Evolutionary conservation across 768 basidiomycete species (phyloP).

Genomic region (Sporobolomyces phaffii): DNA sequence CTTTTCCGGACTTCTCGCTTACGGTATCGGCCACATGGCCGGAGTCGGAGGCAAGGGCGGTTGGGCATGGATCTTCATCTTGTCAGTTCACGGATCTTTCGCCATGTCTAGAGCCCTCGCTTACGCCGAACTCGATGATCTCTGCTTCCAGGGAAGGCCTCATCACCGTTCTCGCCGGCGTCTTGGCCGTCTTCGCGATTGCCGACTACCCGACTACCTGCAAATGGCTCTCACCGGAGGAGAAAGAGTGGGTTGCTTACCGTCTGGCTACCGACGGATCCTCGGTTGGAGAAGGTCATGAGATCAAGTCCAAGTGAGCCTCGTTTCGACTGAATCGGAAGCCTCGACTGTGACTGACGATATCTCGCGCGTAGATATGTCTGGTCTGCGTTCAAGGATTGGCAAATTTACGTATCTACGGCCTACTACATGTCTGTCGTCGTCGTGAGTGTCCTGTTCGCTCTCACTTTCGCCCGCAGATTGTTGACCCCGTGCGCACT

Average conservation of each 20-base stretch:
- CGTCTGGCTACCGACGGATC: conserved; percentile 35
- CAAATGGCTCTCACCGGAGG: conserved; percentile 32
- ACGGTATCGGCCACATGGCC: conserved; percentile 38
- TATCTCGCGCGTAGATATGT: conserved; percentile 14
- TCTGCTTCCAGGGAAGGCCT: conserved; percentile 27
- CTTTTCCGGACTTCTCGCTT: conserved; percentile 37
- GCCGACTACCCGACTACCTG: conserved; percentile 2
- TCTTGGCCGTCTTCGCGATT: conserved; percentile 26
- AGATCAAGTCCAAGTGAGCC: conserved; percentile 19
- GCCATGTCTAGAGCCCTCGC: too few relatives aligned
- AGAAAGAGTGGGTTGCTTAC: conserved; percentile 33
- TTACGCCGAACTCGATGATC: too few relatives aligned
- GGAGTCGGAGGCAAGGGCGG: conserved; percentile 38
- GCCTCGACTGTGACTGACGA: background rate
- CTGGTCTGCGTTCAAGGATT: conserved; percentile 32
- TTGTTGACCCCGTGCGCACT: background rate
- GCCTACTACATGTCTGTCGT: conserved; percentile 25
- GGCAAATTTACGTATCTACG: conserved; percentile 31
- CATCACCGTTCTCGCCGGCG: conserved; percentile 33
- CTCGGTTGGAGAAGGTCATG: conserved; percentile 33
- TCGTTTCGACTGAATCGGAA: background rate
- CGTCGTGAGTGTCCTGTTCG: conserved; percentile 7
- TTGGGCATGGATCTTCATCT: conserved; percentile 37
- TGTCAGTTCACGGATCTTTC: background rate
- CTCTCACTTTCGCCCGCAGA: background rate